These are phyloP conservation scores for Sarocladium oryzae DNA, from an alignment of 2,329 filamentous ascomycete genomes.

Conservation along the genomic window DNA sequence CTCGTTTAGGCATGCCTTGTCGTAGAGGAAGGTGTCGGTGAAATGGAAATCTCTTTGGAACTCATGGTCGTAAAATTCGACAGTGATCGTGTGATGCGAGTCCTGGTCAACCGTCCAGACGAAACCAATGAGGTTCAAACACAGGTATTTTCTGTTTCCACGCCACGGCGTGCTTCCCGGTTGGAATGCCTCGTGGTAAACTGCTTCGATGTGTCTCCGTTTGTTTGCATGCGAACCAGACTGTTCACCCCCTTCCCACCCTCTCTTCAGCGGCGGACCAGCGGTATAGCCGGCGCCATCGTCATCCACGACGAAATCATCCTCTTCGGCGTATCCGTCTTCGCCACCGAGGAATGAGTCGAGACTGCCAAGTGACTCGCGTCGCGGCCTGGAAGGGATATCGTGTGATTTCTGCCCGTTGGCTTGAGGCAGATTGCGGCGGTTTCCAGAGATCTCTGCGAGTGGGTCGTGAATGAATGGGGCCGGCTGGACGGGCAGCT, in stretches of 20 bases:
- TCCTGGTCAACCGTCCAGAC: slow-evolving; percentile 98
- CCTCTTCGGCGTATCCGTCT: slow-evolving; percentile 44
- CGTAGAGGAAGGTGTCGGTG: slow-evolving; percentile 90
- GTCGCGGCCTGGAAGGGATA: slow-evolving; percentile 43
- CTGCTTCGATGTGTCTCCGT: slow-evolving; percentile 49
- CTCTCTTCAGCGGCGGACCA: slow-evolving; percentile 43
- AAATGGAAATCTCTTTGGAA: slow-evolving; percentile 94
- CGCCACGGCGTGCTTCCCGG: slow-evolving; percentile 94
- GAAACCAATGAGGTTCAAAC: slow-evolving; percentile 86
- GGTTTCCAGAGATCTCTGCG: slow-evolving; percentile 61
- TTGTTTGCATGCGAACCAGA: slow-evolving; percentile 39
- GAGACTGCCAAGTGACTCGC: slow-evolving; percentile 66
- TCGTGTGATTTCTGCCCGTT: slow-evolving; percentile 48
- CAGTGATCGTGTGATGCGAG: slow-evolving; percentile 85
- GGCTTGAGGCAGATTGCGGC: slow-evolving; percentile 43
- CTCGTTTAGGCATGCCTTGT: slow-evolving; percentile 88
- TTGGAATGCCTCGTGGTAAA: slow-evolving; percentile 80
- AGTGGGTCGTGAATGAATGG: slow-evolving; percentile 82
- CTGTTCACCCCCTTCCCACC: slow-evolving; percentile 46
- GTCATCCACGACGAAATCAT: slow-evolving; percentile 90
- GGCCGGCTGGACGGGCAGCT: slow-evolving; percentile 61
- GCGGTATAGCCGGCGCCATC: slow-evolving; percentile 85
- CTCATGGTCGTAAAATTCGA: slow-evolving; percentile 95
- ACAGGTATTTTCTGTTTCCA: slow-evolving; percentile 88
- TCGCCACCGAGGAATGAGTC: slow-evolving; percentile 67